These are phyloP conservation scores for Hermanozyma aechmeae DNA, from an alignment of 805 yeast genomes.

Conservation along the genomic window DNA sequence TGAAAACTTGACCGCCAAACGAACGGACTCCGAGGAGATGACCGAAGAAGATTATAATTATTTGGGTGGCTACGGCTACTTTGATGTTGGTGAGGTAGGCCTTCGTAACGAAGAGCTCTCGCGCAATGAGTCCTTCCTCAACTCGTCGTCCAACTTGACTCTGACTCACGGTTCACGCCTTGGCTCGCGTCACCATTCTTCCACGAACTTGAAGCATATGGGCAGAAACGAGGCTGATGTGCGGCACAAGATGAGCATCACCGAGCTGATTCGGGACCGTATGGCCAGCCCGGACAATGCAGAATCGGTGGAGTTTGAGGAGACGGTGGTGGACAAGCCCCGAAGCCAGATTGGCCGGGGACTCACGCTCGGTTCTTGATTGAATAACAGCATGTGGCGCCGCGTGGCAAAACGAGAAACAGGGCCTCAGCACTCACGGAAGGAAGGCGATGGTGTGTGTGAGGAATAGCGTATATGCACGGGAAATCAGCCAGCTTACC, in stretches of 20 bases:
- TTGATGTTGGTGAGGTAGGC: constrained; percentile 63
- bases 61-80: constrained; percentile 83
- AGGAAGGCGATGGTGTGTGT: too few relatives aligned
- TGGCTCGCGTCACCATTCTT: constrained; percentile 17
- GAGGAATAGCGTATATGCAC: too few relatives aligned
- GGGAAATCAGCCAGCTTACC: too few relatives aligned
- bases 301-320: constrained; percentile 1
- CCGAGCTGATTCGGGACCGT: constrained; percentile 29
- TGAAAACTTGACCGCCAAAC: constrained; percentile 7
- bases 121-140: constrained; percentile 22
- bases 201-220: constrained; percentile 13
- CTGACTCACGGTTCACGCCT: constrained; percentile 7
- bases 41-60: constrained; percentile 23
- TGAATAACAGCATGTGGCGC: too few relatives aligned
- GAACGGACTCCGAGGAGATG: constrained; percentile 9
- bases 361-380: too few relatives aligned
- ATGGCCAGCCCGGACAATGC: constrained; percentile 10
- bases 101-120: constrained; percentile 33
- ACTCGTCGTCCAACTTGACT: constrained; percentile 13
- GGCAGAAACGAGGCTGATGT: constrained; percentile 12
- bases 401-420: too few relatives aligned
- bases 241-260: constrained; percentile 21
- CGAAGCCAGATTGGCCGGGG: constrained; percentile 10
- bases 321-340: constrained; percentile 5
- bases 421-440: too few relatives aligned